Evolutionary conservation across 208 protist genomes (phyloP), one percentile per base, ranked within the genome.

Genomic region (Endotrypanum monterogeii): DNA sequence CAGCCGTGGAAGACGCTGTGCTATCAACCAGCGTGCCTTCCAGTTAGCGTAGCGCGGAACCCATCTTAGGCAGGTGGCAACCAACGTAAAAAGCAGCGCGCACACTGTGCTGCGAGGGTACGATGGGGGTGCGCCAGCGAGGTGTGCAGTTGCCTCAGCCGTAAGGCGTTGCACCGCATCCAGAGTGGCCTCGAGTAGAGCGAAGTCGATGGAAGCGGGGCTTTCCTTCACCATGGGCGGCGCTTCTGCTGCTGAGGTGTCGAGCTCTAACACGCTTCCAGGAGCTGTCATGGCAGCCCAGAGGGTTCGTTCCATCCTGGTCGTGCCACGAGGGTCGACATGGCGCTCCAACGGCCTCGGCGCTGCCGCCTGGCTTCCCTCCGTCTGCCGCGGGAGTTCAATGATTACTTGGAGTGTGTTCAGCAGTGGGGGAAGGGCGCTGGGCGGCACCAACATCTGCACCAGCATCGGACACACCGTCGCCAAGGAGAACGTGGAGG

Each of bases 1-100:
- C 20, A 94, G 69, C 3, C 67, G 54, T 16, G 90, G 87, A 62
- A 94, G 73, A 7, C 82, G 82, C 50, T 85, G 72, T 56, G 81
- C 79, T 18, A 87, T 73, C n/a, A 88, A 69, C 87, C 87, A 94
- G 41, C 90, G 83, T 35, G 85, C 82, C 72, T 85, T 90, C 90
- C 90, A 94, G 50, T 75, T 75, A 1, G 82, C 67, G 58, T 85
- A 81, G n/a, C 76, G 69, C 46, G 80, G 77, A 58, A 85, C 76
- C 67, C 79, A 83, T 23, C 83, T 68, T 72, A 91, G 78, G 67
- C 73, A 85, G 30, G 79, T 75, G 54, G 83, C 69, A 50, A 89
- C 83, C 3, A 89, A 48, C 3, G 50, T 52, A 62, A 84, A 87
- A 35, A 93, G 79, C 41, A 74, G 76, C 11, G 69, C 69, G 39